phyloP scores from a whole-genome alignment of 352 stramenopile genomes.

The Nothophytophthora sp. region DNA sequence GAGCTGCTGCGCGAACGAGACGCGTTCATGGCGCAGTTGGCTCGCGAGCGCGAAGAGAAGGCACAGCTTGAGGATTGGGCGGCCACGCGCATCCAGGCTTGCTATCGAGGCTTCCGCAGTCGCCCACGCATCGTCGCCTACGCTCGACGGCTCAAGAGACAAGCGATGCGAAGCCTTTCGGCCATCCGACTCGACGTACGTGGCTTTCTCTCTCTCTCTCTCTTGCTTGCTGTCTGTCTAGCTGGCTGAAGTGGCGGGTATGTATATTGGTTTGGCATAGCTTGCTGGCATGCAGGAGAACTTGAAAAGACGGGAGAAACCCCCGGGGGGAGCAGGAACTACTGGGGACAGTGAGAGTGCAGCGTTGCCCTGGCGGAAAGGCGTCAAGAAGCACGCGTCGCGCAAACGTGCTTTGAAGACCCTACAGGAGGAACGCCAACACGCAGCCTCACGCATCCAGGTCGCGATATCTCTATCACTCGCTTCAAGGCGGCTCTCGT shows the following conservation, averaged over 20 bases:
- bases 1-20: conserved; percentile 57
- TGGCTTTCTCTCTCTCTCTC: background rate
- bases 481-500: background rate
- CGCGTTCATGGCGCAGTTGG: conserved; percentile 60
- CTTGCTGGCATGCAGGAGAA: conserved; percentile 52
- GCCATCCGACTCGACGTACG: conserved; percentile 26
- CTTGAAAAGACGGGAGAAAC: conserved; percentile 20
- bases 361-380: conserved; percentile 45
- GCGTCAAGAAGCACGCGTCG: conserved; percentile 37
- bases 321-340: conserved; percentile 2
- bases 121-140: conserved; percentile 50
- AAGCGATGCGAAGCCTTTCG: conserved; percentile 4
- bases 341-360: conserved; percentile 12
- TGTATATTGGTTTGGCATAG: no score
- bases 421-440: conserved; percentile 37
- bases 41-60: conserved; percentile 53
- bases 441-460: conserved; percentile 50
- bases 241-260: no score
- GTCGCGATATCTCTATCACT: conserved; percentile 2
- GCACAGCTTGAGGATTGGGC: conserved; percentile 53
- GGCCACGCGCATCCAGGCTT: conserved; percentile 64
- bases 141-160: conserved; percentile 30
- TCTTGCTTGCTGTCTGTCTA: background rate
- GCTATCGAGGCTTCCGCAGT: conserved; percentile 49
- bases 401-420: conserved; percentile 45